Conservation (phyloP, 2,329 filamentous ascomycete species). For the Ophiognomonia clavigignenti-juglandacearum region DNA sequence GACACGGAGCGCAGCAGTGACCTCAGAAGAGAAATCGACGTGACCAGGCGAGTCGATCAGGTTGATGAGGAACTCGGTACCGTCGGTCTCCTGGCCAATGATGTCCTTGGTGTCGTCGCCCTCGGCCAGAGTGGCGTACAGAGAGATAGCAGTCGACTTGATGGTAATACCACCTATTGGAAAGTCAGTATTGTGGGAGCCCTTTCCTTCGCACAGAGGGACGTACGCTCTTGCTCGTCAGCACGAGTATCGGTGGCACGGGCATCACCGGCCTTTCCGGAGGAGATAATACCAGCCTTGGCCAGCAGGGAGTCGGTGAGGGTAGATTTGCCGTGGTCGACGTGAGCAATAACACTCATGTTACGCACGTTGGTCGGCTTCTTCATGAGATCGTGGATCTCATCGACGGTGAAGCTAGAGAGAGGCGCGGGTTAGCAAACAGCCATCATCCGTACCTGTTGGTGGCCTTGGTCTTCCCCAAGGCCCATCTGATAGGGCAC, state of each 20-base stretch:
- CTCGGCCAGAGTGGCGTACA: constrained; percentile 80
- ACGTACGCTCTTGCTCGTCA: constrained; percentile 87
- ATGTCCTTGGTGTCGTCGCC: constrained; percentile 93
- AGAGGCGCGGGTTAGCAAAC: constrained; percentile 43
- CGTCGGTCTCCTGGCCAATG: constrained; percentile 77
- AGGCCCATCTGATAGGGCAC: neutral
- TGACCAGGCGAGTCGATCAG: constrained; percentile 99
- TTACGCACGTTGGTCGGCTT: constrained; percentile 76
- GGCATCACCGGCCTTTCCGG: constrained; percentile 91
- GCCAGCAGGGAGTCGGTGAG: constrained; percentile 98
- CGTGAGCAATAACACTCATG: constrained; percentile 87
- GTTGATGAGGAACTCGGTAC: constrained; percentile 99
- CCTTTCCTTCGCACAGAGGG: neutral
- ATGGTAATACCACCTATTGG: constrained; percentile 79
- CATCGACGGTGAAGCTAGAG: constrained; percentile 94
- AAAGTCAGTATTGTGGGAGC: constrained; percentile 5
- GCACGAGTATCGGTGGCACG: constrained; percentile 95
- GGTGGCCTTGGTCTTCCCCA: constrained; percentile 18
- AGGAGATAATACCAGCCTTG: constrained; percentile 99
- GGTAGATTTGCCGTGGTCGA: constrained; percentile 99
- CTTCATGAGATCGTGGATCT: constrained; percentile 75
- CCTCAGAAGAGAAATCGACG: constrained; percentile 99
- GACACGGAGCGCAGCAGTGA: constrained; percentile 98
- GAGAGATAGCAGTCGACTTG: constrained; percentile 99
- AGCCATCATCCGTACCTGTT: constrained; percentile 20